A percentile compares a stretch with the other conserved stretches of the same genome.
phyloP scores from a whole-genome alignment of 768 basidiomycete genomes.

The Kondoa subrosea region DNA sequence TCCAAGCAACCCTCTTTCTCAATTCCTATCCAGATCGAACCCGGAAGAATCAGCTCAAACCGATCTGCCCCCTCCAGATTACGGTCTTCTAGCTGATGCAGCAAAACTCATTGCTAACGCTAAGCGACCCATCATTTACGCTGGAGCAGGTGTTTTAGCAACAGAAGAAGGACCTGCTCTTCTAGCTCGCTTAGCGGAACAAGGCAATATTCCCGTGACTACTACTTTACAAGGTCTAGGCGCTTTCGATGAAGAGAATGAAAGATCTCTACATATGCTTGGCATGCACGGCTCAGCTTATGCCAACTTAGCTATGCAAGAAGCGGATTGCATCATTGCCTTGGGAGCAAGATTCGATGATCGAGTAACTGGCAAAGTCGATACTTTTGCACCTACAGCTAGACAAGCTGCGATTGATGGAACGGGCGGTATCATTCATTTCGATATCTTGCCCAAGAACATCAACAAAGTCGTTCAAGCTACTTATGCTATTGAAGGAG shows the following conservation, averaged over 20 bases:
- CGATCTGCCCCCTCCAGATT: constrained; percentile 46
- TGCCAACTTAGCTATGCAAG: constrained; percentile 93
- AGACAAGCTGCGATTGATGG: constrained; percentile 66
- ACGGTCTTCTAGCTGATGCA: constrained; percentile 54
- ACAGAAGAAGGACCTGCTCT: constrained; percentile 65
- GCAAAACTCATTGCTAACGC: constrained; percentile 83
- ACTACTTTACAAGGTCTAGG: constrained; percentile 94
- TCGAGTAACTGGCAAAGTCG: constrained; percentile 83
- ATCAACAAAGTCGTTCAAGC: constrained; percentile 97
- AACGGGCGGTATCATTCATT: constrained; percentile 93
- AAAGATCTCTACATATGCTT: constrained; percentile 82
- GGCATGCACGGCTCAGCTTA: constrained; percentile 98
- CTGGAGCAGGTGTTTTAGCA: constrained; percentile 74
- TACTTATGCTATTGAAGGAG: constrained; percentile 79
- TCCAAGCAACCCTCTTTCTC: constrained; percentile 10
- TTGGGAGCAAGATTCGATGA: constrained; percentile 94
- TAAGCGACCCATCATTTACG: constrained; percentile 77
- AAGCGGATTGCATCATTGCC: constrained; percentile 93
- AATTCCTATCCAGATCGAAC: constrained; percentile 36
- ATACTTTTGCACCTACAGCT: constrained; percentile 78
- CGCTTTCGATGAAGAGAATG: constrained; percentile 73
- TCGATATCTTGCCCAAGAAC: constrained; percentile 97
- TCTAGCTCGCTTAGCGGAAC: constrained; percentile 55
- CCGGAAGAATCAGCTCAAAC: constrained; percentile 52
- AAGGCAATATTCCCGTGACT: constrained; percentile 90